These are phyloP conservation scores for Ophiocytium majus DNA, from an alignment of 352 stramenopile species.

Conservation along the genomic window DNA sequence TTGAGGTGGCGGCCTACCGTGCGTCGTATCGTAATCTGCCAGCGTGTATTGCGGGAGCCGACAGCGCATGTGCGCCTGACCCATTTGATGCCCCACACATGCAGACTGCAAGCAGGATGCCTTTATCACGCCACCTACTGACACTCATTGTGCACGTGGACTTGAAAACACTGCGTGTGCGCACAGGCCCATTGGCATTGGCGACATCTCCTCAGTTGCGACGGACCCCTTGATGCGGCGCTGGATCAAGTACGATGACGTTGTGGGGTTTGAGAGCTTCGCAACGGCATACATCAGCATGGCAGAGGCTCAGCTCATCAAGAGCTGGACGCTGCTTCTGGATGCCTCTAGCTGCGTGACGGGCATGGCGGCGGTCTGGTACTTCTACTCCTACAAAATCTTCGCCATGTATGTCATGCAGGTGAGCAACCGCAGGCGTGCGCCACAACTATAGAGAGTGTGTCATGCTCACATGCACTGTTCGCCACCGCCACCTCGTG, in stretches of 20 bases:
- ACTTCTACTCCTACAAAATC: slow-evolving; percentile 6
- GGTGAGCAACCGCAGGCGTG: background rate
- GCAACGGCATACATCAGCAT: background rate
- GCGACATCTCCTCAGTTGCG: background rate
- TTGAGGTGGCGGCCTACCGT: no score
- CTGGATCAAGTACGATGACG: background rate
- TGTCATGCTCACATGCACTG: background rate
- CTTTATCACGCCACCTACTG: no score
- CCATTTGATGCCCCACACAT: no score
- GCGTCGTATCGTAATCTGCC: no score
- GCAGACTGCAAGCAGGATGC: no score
- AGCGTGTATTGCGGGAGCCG: no score
- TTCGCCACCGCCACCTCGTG: no score
- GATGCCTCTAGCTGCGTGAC: background rate
- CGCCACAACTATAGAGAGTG: background rate
- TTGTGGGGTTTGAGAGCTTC: slow-evolving; percentile 1
- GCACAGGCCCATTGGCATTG: no score
- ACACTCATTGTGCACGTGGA: no score
- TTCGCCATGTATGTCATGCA: background rate
- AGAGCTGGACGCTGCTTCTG: background rate
- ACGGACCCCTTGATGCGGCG: background rate
- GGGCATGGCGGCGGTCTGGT: background rate
- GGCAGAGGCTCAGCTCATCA: background rate
- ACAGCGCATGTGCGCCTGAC: no score
- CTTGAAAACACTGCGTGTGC: no score